phyloP scores from a whole-genome alignment of 352 stramenopile genomes.

The Phytophthora megakarya region DNA sequence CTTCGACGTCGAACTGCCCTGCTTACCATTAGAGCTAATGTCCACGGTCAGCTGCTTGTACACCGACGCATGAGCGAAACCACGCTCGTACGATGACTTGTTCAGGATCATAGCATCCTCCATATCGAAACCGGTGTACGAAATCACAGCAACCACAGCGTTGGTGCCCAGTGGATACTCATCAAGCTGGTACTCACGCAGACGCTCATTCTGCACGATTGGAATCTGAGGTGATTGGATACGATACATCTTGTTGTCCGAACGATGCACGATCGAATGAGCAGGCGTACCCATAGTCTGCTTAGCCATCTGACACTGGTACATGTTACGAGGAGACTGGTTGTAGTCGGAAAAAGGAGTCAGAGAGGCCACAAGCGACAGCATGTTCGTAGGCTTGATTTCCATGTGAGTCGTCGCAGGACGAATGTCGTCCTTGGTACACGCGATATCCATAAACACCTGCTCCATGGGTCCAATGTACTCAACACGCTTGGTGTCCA shows the following conservation, averaged over 20 bases:
- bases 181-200: conserved; percentile 98
- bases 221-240: conserved; percentile 98
- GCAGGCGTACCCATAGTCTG: conserved; percentile 99
- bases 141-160: conserved; percentile 99
- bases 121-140: conserved; percentile 98
- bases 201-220: conserved; percentile 97
- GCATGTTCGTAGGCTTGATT: conserved; percentile 99
- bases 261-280: conserved; percentile 96
- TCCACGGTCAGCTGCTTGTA: conserved; percentile 99
- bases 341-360: conserved; percentile 99
- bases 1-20: conserved; percentile 75
- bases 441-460: conserved; percentile 98
- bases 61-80: conserved; percentile 97
- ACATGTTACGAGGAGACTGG: conserved; percentile 99
- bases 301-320: conserved; percentile 99
- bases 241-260: conserved; percentile 99
- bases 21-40: conserved; percentile 65
- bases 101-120: conserved; percentile 99
- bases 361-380: conserved; percentile 98
- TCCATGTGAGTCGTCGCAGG: conserved; percentile 98
- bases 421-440: conserved; percentile 95
- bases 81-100: conserved; percentile 98
- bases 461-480: conserved; percentile 98
- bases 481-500: conserved; percentile 92
- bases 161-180: conserved; percentile 99